Conservation (phyloP, 148 eudicot genomes). For the Chenopodium suecicum region DNA sequence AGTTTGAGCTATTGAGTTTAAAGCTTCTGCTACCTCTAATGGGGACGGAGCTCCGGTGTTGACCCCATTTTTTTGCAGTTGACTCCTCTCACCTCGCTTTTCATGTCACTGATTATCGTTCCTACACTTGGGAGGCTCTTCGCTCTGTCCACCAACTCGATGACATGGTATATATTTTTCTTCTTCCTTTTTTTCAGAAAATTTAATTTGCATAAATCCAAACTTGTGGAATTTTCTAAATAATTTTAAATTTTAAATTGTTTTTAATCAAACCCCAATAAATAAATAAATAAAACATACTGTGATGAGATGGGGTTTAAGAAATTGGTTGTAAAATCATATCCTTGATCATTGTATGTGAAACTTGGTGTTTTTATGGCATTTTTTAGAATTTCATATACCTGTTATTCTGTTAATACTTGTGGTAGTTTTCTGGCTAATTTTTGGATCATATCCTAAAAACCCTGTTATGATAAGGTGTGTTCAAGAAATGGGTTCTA, state of each 20-base stretch:
- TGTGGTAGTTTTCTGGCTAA: no score
- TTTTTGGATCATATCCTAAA: neutral
- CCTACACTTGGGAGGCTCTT: constrained; percentile 50
- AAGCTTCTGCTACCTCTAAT: constrained; percentile 15
- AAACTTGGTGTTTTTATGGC: neutral
- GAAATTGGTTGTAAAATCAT: neutral
- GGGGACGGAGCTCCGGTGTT: constrained; percentile 16
- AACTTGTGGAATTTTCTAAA: neutral
- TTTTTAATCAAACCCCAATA: neutral
- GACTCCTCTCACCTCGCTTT: constrained; percentile 42
- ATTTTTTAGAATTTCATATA: neutral
- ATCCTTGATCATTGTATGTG: neutral
- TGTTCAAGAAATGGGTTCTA: neutral
- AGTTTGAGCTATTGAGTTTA: constrained; percentile 31
- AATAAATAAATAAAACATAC: neutral
- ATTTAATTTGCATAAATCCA: neutral
- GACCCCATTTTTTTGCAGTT: constrained; percentile 43
- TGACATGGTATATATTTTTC: constrained; percentile 48
- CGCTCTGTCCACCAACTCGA: constrained; percentile 58
- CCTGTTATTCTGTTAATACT: neutral
- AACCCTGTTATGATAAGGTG: neutral
- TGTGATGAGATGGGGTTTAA: neutral
- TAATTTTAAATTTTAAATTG: no score
- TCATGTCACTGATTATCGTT: constrained; percentile 60
- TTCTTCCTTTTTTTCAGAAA: neutral